Evolutionary conservation across 1,284 basidiomycete species (phyloP), one percentile per base, ranked within the genome.

Genomic region (Lentinula novae-zelandiae): DNA sequence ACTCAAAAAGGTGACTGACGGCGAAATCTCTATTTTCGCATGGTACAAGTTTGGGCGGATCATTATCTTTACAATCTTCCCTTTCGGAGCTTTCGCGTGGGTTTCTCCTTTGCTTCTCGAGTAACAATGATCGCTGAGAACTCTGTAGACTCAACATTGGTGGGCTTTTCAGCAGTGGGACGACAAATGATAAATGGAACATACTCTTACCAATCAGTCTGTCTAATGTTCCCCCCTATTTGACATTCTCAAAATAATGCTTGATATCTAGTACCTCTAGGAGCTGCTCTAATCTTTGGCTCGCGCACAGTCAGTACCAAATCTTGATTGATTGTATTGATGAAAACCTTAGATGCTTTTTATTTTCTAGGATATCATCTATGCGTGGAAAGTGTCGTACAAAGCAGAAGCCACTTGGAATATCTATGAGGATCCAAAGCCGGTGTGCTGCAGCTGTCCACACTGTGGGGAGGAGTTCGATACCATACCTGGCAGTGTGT

Each of bases 11-110:
- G 22, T 51, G 49, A 7, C 49, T 20, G 20, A 12, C 22, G 20
- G 49, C 33, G 33, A 20, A 51, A 17, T 27, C 5, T 17, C 49
- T 13, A 12, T 22, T 5, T 34, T 53, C 13, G 52, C 52, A 5
- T 53, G 52, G 52, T 38, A 34, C 33, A 53, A 36, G 15, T 38
- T 53, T 1, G 52, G 27, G 6, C 52, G 52, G 4, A 53, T 53
- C 22, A 38, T 53, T 8, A 31, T 53, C 27, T 53, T 53, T 10
- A 53, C 52, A 10, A 53, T 53, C 13, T 53, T 53, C 12, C 52
- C 52, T 13, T 53, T 53, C n/a, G 52, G 52, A 33, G 52, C 52
- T 36, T 53, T 53, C 20, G 52, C 33, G 52, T 53, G 31, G n/a
- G 52, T 34, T 17, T 20, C 5, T 53, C 9, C 52, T 20, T 53